Base-by-base conservation (phyloP, 148 eudicot species). In the Camellia lanceoleosa region DNA sequence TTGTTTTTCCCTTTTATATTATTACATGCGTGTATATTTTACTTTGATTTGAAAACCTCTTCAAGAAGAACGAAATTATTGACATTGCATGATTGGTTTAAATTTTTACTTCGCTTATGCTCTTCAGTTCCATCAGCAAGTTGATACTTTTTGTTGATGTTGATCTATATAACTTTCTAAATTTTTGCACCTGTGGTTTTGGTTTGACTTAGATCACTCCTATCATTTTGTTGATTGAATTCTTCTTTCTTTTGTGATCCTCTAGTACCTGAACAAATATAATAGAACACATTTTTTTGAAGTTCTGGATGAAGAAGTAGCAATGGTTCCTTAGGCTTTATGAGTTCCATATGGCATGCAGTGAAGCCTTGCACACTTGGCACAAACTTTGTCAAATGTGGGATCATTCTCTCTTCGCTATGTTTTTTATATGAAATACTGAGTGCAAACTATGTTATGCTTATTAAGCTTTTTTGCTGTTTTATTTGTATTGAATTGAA, bases 11-110 rank as follows among this genome's bases (percentile, higher is more conserved):
- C 68, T 23, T 76, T 58, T 18, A 13, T 16, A 42, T 5, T 42
- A 61, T 61, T 6, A 41, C 46, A 5, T 67, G 52, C 43, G 12
- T 12, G 69, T 63, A 18, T 59, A 56, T 44, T 13, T 15, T 62
- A 51, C 44, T 44, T 44, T 76, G 56, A 75, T 74, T 11, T n/a
- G 78, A 43, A 58, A 42, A 59, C 9, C 78, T n/a, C 52, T 58
- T 41, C 20, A 7, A 38, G 15, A 18, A 44, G 3, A 61, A 20
- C 16, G 38, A 14, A 8, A 1, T 12, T 20, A 3, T 62, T 76
- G 4, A 19, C 10, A 63, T 20, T 49, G 56, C 41, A 18, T 16
- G 18, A 43, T 42, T 20, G 52, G 14, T 30, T 51, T 67, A 52
- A 77, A 18, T 42, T 49, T 51, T 65, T 62, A 7, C 62, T 7